These are phyloP conservation scores for Tephrocybe sp. DNA, from an alignment of 768 basidiomycete species.

Conservation along the genomic window DNA sequence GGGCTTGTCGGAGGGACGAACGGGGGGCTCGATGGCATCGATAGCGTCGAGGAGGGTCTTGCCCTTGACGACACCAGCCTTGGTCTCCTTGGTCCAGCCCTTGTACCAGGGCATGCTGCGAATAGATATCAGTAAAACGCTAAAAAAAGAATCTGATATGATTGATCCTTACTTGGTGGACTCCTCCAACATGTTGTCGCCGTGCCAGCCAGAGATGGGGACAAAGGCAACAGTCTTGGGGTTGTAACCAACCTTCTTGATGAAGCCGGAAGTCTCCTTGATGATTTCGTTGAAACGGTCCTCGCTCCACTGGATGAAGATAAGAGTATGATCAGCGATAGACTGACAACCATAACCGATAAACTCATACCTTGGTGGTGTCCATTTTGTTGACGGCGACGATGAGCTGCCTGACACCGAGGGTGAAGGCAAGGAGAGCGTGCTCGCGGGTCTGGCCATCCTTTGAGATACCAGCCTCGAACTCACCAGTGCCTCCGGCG, in stretches of 20 bases:
- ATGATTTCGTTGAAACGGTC: constrained; percentile 99
- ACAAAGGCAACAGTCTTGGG: constrained; percentile 98
- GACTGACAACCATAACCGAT: not conserved
- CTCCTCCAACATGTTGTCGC: constrained; percentile 99
- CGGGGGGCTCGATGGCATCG: constrained; percentile 97
- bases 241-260: constrained; percentile 99
- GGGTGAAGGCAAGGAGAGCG: constrained; percentile 98
- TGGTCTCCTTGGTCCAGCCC: constrained; percentile 98
- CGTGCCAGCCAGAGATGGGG: constrained; percentile 99
- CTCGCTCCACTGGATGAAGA: constrained; percentile 84
- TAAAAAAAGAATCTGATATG: not conserved
- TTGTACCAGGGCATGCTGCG: constrained; percentile 98
- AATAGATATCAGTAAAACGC: constrained; percentile 8
- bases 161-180: constrained; percentile 73
- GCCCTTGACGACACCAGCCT: constrained; percentile 91
- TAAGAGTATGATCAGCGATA: constrained; percentile 4
- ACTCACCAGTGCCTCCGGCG: constrained; percentile 98
- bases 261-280: constrained; percentile 97
- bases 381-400: constrained; percentile 99
- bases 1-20: constrained; percentile 97
- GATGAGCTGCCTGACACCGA: constrained; percentile 99
- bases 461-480: constrained; percentile 99
- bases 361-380: constrained; percentile 80
- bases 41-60: constrained; percentile 99
- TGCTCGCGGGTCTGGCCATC: constrained; percentile 99